Conservation (phyloP, 2,329 filamentous ascomycete species). For the Colletotrichum salicis region DNA sequence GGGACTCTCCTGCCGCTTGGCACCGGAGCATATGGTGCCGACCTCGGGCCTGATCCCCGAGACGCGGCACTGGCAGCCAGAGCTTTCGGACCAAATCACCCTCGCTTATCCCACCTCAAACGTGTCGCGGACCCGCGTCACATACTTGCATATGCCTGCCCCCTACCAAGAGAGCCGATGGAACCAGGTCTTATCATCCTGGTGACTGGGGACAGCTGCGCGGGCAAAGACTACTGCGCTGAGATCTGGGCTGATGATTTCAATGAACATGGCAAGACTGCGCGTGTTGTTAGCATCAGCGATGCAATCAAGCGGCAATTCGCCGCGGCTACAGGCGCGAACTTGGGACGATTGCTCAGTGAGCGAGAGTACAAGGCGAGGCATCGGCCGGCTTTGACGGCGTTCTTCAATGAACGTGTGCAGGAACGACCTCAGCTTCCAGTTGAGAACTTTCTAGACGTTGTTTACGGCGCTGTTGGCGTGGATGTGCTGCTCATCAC, state of each 20-base stretch:
- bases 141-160: constrained; percentile 66
- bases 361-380: constrained; percentile 72
- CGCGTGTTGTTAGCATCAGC: constrained; percentile 65
- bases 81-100: constrained; percentile 67
- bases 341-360: constrained; percentile 57
- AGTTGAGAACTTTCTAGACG: constrained; percentile 61
- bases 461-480: constrained; percentile 53
- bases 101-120: constrained; percentile 64
- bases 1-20: constrained; percentile 59
- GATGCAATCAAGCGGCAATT: constrained; percentile 68
- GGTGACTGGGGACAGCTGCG: constrained; percentile 64
- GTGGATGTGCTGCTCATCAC: constrained; percentile 70
- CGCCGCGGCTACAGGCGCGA: constrained; percentile 57
- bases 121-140: constrained; percentile 57
- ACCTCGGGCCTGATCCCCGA: constrained; percentile 71
- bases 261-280: constrained; percentile 38
- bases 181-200: constrained; percentile 63
- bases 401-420: constrained; percentile 61
- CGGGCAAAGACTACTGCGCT: constrained; percentile 71
- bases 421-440: constrained; percentile 55
- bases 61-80: constrained; percentile 60
- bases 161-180: constrained; percentile 53
- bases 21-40: constrained; percentile 66
- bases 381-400: constrained; percentile 62
- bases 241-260: constrained; percentile 60